These are phyloP conservation scores for Volutella citrinella DNA, from an alignment of 2,329 filamentous ascomycete genomes.

Conservation along the genomic window DNA sequence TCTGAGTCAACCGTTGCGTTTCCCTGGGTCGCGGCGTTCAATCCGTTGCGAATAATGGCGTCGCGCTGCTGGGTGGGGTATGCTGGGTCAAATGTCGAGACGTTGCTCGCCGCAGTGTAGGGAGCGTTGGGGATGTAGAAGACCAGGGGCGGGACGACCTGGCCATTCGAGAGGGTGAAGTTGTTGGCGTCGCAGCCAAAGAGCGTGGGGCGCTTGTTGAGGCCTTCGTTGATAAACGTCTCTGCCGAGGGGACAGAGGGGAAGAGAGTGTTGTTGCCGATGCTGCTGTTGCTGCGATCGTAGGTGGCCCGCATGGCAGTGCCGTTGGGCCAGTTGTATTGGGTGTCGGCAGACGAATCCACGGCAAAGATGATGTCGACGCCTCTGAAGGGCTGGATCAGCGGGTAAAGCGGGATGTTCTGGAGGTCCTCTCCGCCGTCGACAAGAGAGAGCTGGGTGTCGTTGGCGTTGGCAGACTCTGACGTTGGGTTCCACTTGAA, in stretches of 20 bases:
- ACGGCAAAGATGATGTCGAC: conserved; percentile 61
- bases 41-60: conserved; percentile 75
- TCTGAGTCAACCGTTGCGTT: conserved; percentile 67
- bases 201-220: conserved; percentile 58
- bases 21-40: conserved; percentile 72
- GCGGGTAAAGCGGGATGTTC: conserved; percentile 73
- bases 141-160: conserved; percentile 58
- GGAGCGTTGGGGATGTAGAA: conserved; percentile 77
- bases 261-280: conserved; percentile 52
- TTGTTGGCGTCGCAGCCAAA: conserved; percentile 58
- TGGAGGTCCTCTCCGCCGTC: conserved; percentile 77
- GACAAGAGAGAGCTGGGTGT: conserved; percentile 62
- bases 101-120: conserved; percentile 68
- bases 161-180: conserved; percentile 34
- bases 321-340: conserved; percentile 56
- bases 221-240: conserved; percentile 54
- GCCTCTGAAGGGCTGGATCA: conserved; percentile 41
- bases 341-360: conserved; percentile 61
- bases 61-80: conserved; percentile 66
- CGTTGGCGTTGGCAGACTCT: conserved; percentile 39
- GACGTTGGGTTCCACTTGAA: conserved; percentile 43
- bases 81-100: conserved; percentile 64
- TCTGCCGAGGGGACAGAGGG: conserved; percentile 52
- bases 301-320: conserved; percentile 55
- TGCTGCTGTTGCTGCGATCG: conserved; percentile 42